Evolutionary conservation across 1,284 basidiomycete genomes (phyloP), one percentile per base, ranked within the genome.

Genomic region (Anthracocystis walkeri): DNA sequence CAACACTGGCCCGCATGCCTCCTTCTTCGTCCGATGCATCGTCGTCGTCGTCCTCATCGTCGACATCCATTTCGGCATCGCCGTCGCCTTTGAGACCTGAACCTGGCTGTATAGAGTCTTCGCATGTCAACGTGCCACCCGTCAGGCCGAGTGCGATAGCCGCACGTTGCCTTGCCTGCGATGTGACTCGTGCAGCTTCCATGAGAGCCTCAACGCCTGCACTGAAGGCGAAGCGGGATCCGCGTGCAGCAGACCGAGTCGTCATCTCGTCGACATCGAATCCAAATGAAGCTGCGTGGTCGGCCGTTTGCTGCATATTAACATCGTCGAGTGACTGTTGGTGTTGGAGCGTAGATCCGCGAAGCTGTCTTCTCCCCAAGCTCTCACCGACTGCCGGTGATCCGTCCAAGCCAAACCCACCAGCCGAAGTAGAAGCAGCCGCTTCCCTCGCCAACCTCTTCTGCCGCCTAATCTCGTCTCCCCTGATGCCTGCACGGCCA

Each of bases 121-220:
- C 65, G 54, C 72, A 54, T 7, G 63, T 66, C 23, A 75, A 40
- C 5, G 62, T 55, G 14, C 62, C 66, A 16, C 65, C 58, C 5
- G 63, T 48, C 50, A 75, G 25, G n/a, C 72, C 72, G 6, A 75
- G 72, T 20, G 63, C 66, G 4, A 66, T 62, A 1, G 72, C 72
- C 16, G 72, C 72, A 11, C 72, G 49, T 21, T 66, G 66, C 35
- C 72, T 61, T 21, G 72, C 63, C 29, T 75, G 67, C 10, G 73
- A 65, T 11, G 68, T 58, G 50, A 67, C 56, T 25, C 68, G 33
- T 0, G 73, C 73, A 12, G 73, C 73, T 44, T 71, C 67, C 64
- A 75, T 71, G 29, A 75, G 35, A 5, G 73, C 73, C 18, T 66
- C 42, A n/a, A 75, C 58, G 12, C 72, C 72, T 5, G 59, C 66